Percentiles rank a stretch among this genome's conserved stretches.
phyloP scores from a whole-genome alignment of 2,329 filamentous ascomycete species.

The Huntiella bhutanensis region DNA sequence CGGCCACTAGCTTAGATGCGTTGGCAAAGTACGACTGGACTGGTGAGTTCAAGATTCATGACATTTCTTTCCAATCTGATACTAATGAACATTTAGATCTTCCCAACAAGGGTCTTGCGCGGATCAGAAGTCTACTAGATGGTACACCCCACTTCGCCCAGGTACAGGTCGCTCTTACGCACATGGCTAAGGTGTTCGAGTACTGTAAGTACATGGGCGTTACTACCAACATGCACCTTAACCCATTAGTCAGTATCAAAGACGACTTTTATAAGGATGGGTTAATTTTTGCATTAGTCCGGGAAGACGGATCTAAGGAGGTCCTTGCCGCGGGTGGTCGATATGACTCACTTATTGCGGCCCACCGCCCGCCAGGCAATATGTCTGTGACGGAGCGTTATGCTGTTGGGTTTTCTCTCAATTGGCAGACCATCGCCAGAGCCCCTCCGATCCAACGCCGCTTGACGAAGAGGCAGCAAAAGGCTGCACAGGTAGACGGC shows the following conservation, averaged over 20 bases:
- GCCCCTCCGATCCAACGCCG: constrained; percentile 37
- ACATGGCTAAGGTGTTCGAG: constrained; percentile 58
- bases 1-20: constrained; percentile 79
- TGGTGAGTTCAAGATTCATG: constrained; percentile 26
- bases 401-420: constrained; percentile 81
- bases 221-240: constrained; percentile 61
- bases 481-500: constrained; percentile 33
- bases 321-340: constrained; percentile 87
- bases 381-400: constrained; percentile 47
- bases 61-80: background rate
- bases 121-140: constrained; percentile 40
- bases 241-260: constrained; percentile 71
- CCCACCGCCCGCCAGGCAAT: constrained; percentile 54
- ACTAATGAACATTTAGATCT: constrained; percentile 24
- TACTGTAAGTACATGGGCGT: constrained; percentile 63
- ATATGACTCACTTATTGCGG: constrained; percentile 76
- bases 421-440: constrained; percentile 64
- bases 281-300: constrained; percentile 76
- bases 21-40: constrained; percentile 81
- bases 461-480: constrained; percentile 44
- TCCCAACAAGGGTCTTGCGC: constrained; percentile 36
- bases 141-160: constrained; percentile 52
- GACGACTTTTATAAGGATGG: constrained; percentile 79
- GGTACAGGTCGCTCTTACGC: constrained; percentile 56
- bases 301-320: constrained; percentile 64